Conservation (phyloP, 2,329 filamentous ascomycete genomes). For the Apiospora aurea region DNA sequence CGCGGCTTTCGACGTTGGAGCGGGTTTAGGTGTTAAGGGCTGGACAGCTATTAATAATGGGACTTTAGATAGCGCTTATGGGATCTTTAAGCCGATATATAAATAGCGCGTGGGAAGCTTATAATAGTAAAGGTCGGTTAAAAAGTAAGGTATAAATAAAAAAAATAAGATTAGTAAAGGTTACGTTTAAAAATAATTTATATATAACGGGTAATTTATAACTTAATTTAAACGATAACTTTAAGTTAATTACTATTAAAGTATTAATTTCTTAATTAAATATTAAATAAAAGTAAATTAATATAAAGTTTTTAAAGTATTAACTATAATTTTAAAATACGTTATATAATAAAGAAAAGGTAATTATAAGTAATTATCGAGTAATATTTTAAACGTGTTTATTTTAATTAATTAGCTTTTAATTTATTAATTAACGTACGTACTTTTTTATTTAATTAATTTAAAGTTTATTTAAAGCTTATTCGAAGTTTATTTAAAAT, state of each 20-base stretch:
- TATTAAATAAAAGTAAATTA: neutral
- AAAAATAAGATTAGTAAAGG: neutral
- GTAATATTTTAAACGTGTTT: too few relatives aligned
- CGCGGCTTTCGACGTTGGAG: neutral
- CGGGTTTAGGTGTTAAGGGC: neutral
- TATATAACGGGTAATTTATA: neutral
- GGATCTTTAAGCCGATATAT: neutral
- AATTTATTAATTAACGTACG: too few relatives aligned
- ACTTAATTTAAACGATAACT: neutral
- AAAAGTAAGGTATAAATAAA: too few relatives aligned
- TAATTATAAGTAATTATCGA: too few relatives aligned
- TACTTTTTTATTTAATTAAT: too few relatives aligned
- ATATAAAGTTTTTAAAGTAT: neutral
- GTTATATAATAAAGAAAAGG: too few relatives aligned
- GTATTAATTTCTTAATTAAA: neutral
- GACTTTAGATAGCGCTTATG: neutral
- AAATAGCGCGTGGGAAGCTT: neutral
- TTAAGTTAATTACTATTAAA: neutral
- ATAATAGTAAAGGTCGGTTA: neutral
- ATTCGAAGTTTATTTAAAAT: too few relatives aligned
- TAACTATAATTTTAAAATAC: neutral
- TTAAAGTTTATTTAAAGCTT: too few relatives aligned
- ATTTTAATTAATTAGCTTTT: too few relatives aligned
- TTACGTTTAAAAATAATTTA: fast-evolving
- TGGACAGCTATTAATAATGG: neutral